A percentile compares a stretch with the other conserved stretches of the same genome.
Evolutionary conservation across 2,329 filamentous ascomycete genomes (phyloP).

Genomic region (Curvularia eragrostidis): DNA sequence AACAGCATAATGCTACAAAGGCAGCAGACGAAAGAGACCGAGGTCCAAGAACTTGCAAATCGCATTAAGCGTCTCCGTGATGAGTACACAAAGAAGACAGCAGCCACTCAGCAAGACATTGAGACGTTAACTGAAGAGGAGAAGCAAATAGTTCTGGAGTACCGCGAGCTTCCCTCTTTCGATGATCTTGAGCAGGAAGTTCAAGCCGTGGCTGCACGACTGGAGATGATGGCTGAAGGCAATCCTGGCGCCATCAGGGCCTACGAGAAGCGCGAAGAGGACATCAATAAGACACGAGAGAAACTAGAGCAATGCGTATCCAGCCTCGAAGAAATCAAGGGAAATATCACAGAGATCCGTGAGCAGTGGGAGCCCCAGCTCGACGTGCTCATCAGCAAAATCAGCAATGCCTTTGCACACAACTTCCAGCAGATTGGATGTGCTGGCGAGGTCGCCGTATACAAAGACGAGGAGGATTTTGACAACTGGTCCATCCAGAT

Average conservation of each 20-base stretch:
- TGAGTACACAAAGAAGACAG: constrained; percentile 25
- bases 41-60: constrained; percentile 28
- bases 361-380: constrained; percentile 82
- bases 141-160: constrained; percentile 27
- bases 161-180: constrained; percentile 27
- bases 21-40: constrained; percentile 38
- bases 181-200: constrained; percentile 77
- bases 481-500: constrained; percentile 94
- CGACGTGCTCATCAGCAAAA: constrained; percentile 76
- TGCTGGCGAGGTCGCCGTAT: constrained; percentile 84
- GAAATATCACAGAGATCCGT: constrained; percentile 70
- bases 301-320: constrained; percentile 64
- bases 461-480: constrained; percentile 90
- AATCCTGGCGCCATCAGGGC: constrained; percentile 78
- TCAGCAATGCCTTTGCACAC: constrained; percentile 88
- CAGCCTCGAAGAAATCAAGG: constrained; percentile 63
- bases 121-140: constrained; percentile 37
- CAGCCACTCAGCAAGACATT: constrained; percentile 25
- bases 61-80: constrained; percentile 16
- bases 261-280: constrained; percentile 60
- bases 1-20: constrained; percentile 55
- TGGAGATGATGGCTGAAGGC: constrained; percentile 80
- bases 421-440: constrained; percentile 96
- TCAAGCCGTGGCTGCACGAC: constrained; percentile 72
- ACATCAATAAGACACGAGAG: constrained; percentile 70